Conservation (phyloP, 257 asterid genomes). For the Solanum pennellii region DNA sequence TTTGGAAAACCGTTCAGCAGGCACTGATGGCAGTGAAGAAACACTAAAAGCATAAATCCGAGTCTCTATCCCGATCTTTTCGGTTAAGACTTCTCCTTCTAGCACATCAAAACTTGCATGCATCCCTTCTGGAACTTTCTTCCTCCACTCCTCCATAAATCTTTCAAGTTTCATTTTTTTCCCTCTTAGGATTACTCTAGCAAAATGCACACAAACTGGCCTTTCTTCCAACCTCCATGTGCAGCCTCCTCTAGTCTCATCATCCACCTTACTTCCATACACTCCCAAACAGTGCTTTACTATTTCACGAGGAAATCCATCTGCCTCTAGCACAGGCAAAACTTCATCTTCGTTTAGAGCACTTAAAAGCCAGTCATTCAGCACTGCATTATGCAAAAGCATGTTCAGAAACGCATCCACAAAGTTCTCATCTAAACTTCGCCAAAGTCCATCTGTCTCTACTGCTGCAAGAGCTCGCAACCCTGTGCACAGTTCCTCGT, state of each 20-base stretch:
- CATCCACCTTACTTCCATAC: constrained; percentile 41
- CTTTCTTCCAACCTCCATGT: constrained; percentile 71
- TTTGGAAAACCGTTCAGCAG: constrained; percentile 52
- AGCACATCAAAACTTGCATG: constrained; percentile 50
- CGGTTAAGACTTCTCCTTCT: constrained; percentile 81
- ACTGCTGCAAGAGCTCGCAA: constrained; percentile 53
- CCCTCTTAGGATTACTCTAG: constrained; percentile 51
- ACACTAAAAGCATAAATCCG: constrained; percentile 58
- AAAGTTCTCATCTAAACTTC: constrained; percentile 58
- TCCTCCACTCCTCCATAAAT: constrained; percentile 63
- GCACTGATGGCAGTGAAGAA: constrained; percentile 64
- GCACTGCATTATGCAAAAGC: constrained; percentile 47
- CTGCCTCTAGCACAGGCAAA: constrained; percentile 41
- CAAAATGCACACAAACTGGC: constrained; percentile 55
- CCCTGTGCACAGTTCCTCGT: constrained; percentile 53
- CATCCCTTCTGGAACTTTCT: constrained; percentile 64
- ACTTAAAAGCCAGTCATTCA: constrained; percentile 61
- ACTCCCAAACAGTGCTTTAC: constrained; percentile 60
- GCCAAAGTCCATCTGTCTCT: constrained; percentile 83
- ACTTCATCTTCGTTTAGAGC: constrained; percentile 63
- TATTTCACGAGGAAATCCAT: constrained; percentile 59
- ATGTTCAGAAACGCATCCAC: constrained; percentile 46
- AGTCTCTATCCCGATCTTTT: constrained; percentile 64
- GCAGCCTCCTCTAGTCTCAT: constrained; percentile 13
- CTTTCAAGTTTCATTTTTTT: constrained; percentile 61